These are phyloP conservation scores for Biancaea sappan DNA, from an alignment of 306 rosid genomes.

Conservation along the genomic window DNA sequence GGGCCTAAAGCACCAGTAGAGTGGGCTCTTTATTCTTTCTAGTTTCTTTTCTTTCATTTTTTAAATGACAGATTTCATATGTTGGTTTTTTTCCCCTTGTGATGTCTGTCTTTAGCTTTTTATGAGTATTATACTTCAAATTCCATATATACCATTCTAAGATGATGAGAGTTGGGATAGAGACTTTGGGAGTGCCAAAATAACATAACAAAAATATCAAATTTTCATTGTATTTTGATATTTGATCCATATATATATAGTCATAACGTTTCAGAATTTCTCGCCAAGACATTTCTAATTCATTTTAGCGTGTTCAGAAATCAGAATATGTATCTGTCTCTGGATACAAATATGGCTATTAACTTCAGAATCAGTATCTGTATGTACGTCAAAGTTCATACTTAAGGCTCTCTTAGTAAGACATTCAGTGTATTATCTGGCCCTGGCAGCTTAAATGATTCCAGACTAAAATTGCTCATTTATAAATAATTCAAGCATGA, in stretches of 20 bases:
- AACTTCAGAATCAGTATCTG: constrained; percentile 1
- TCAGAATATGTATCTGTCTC: background rate
- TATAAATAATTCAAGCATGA: background rate
- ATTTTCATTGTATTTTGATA: background rate
- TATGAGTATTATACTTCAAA: background rate
- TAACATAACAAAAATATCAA: no score
- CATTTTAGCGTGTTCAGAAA: background rate
- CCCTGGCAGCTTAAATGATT: background rate
- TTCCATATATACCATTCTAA: background rate
- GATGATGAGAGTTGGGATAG: background rate
- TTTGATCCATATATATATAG: background rate
- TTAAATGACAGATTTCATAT: no score
- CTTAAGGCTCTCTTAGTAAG: background rate
- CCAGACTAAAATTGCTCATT: background rate
- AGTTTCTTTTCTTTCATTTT: no score
- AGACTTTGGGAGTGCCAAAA: background rate
- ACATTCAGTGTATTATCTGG: background rate
- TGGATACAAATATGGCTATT: background rate
- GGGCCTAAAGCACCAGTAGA: background rate
- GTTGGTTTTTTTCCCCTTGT: no score
- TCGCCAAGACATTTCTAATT: background rate
- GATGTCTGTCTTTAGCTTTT: no score
- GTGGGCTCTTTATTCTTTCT: no score
- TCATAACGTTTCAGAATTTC: background rate
- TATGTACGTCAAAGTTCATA: background rate